Evolutionary conservation across 2,329 filamentous ascomycete genomes (phyloP).

Genomic region (Purpureocillium takamizusanense): DNA sequence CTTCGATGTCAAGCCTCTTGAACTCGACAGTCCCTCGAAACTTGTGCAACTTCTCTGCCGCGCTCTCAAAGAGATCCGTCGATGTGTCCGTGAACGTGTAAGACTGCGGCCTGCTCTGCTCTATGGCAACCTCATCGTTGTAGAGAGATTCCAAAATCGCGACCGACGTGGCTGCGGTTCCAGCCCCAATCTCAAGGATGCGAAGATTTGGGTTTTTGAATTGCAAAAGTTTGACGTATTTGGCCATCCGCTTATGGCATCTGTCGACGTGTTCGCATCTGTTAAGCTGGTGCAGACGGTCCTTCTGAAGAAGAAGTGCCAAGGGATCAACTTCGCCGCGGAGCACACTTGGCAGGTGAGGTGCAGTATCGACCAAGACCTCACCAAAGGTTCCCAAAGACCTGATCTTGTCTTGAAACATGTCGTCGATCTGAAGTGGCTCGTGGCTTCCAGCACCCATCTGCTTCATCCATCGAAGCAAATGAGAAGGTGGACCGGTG

Average conservation of each 20-base stretch:
- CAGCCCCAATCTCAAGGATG: constrained; percentile 28
- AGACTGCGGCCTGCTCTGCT: constrained; percentile 10
- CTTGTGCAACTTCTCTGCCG: constrained; percentile 6
- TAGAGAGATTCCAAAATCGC: constrained; percentile 13
- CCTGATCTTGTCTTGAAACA: too few species aligned
- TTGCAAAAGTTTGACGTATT: constrained; percentile 7
- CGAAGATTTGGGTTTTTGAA: constrained; percentile 24
- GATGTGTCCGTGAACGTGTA: constrained; percentile 30
- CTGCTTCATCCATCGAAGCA: too few species aligned
- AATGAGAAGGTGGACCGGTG: too few species aligned
- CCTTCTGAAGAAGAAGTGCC: constrained; percentile 2
- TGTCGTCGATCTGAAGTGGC: too few species aligned
- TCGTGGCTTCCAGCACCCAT: too few species aligned
- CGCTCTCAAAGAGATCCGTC: constrained; percentile 13
- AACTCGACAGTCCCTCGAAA: constrained; percentile 6
- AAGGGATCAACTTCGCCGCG: neutral
- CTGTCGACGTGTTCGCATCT: neutral
- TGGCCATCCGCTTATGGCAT: constrained; percentile 4
- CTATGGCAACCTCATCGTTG: constrained; percentile 6
- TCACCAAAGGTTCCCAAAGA: constrained; percentile 1
- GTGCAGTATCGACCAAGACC: constrained; percentile 1
- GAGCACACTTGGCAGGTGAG: neutral
- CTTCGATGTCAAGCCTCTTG: constrained; percentile 14
- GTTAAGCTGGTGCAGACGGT: neutral
- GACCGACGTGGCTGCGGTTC: constrained; percentile 21